Conservation (phyloP, 768 basidiomycete genomes). For the Macrolepiota albuminosa region DNA sequence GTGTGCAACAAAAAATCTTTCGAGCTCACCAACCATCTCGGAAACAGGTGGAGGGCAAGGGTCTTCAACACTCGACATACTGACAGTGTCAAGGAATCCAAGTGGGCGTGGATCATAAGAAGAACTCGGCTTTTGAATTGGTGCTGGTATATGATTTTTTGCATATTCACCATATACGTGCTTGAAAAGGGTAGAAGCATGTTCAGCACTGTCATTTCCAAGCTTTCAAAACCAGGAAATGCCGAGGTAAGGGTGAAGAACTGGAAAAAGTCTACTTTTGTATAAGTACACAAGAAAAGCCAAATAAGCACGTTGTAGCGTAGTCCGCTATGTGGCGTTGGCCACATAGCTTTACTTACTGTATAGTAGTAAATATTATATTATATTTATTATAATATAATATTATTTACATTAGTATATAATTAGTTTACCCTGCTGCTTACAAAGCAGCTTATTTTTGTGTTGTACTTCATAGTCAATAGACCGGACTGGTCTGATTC, state of each 20-base stretch:
- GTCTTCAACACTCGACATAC: background rate
- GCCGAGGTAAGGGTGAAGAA: slow-evolving; percentile 22
- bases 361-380: too few species aligned
- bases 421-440: too few species aligned
- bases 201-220: background rate
- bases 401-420: too few species aligned
- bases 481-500: too few species aligned
- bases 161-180: background rate
- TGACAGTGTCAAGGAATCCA: background rate
- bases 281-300: too few species aligned
- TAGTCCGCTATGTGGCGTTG: too few species aligned
- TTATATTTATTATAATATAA: too few species aligned
- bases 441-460: too few species aligned
- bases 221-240: slow-evolving; percentile 3
- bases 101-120: background rate
- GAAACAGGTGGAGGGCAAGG: background rate
- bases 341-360: too few species aligned
- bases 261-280: slow-evolving; percentile 6
- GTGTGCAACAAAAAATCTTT: background rate
- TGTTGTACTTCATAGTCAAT: too few species aligned
- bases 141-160: background rate
- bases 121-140: background rate
- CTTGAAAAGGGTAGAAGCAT: background rate
- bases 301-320: slow-evolving; percentile 7
- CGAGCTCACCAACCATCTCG: background rate